phyloP scores from a whole-genome alignment of 1,284 basidiomycete species.

The Neolentinus lepideus region DNA sequence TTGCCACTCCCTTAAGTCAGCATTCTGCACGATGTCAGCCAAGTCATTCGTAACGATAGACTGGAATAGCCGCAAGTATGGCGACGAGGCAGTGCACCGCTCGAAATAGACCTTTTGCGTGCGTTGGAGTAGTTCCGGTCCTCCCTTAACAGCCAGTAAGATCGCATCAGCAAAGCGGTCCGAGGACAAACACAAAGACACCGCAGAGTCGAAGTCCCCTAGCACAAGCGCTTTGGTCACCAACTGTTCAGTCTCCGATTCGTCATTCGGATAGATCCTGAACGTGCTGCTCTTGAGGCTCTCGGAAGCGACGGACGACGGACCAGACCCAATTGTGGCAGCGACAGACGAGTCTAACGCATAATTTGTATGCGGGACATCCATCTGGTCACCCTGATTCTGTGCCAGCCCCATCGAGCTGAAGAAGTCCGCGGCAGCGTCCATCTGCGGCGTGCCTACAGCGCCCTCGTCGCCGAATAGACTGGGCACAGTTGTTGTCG shows the following conservation, averaged over 20 bases:
- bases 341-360: slow-evolving; percentile 83
- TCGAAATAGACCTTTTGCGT: slow-evolving; percentile 96
- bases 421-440: slow-evolving; percentile 85
- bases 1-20: slow-evolving; percentile 91
- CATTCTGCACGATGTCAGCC: slow-evolving; percentile 91
- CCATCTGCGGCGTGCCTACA: slow-evolving; percentile 50
- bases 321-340: slow-evolving; percentile 82
- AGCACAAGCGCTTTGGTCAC: slow-evolving; percentile 92
- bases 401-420: slow-evolving; percentile 63
- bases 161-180: slow-evolving; percentile 94
- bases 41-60: slow-evolving; percentile 93
- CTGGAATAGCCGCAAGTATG: slow-evolving; percentile 93
- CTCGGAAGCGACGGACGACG: slow-evolving; percentile 81
- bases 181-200: slow-evolving; percentile 84
- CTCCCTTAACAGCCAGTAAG: slow-evolving; percentile 88
- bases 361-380: slow-evolving; percentile 75
- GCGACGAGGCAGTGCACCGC: slow-evolving; percentile 66
- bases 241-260: slow-evolving; percentile 83
- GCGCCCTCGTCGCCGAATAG: slow-evolving; percentile 79
- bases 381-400: slow-evolving; percentile 50
- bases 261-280: slow-evolving; percentile 86
- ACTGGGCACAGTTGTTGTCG: slow-evolving; percentile 69
- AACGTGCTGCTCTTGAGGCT: slow-evolving; percentile 73
- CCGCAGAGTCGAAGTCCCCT: slow-evolving; percentile 92
- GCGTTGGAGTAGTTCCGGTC: slow-evolving; percentile 80